These are phyloP conservation scores for Arthrobotrys pseudoclavata DNA, from an alignment of 2,329 filamentous ascomycete species.

Conservation along the genomic window DNA sequence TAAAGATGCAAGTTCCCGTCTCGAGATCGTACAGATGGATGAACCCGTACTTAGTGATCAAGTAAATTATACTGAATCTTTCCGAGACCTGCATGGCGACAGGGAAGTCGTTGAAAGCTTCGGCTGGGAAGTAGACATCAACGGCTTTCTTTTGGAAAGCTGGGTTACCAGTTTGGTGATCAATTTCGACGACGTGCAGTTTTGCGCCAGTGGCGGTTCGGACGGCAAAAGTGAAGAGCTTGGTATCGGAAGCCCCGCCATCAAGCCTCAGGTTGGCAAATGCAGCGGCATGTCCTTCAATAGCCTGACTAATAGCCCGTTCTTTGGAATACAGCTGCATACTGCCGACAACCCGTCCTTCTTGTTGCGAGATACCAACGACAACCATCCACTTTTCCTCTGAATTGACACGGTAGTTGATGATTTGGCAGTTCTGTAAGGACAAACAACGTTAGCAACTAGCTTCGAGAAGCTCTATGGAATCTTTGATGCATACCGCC, in stretches of 20 bases:
- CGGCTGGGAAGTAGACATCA: slow-evolving; percentile 96
- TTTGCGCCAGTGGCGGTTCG: slow-evolving; percentile 90
- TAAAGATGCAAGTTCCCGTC: slow-evolving; percentile 94
- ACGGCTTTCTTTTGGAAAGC: slow-evolving; percentile 95
- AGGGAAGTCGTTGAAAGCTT: slow-evolving; percentile 96
- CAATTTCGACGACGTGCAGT: slow-evolving; percentile 96
- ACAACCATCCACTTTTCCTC: slow-evolving; percentile 99
- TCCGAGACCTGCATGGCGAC: slow-evolving; percentile 97
- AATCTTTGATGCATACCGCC: slow-evolving; percentile 72
- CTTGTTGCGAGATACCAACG: slow-evolving; percentile 93
- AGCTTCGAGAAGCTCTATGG: background rate
- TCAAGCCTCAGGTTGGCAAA: slow-evolving; percentile 92
- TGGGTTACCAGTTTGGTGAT: slow-evolving; percentile 90
- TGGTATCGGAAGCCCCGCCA: slow-evolving; percentile 88
- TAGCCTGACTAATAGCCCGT: slow-evolving; percentile 95
- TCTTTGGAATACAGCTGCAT: slow-evolving; percentile 98
- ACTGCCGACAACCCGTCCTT: slow-evolving; percentile 91
- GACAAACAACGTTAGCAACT: background rate
- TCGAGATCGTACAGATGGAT: slow-evolving; percentile 99
- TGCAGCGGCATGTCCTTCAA: slow-evolving; percentile 95
- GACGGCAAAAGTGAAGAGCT: slow-evolving; percentile 96
- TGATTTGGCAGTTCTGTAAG: slow-evolving; percentile 90
- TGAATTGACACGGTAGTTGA: slow-evolving; percentile 96
- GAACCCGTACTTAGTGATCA: slow-evolving; percentile 99
- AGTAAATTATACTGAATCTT: slow-evolving; percentile 96